Evolutionary conservation across 1,284 basidiomycete species (phyloP), one percentile per base, ranked within the genome.

Genomic region (Athelia sp.): DNA sequence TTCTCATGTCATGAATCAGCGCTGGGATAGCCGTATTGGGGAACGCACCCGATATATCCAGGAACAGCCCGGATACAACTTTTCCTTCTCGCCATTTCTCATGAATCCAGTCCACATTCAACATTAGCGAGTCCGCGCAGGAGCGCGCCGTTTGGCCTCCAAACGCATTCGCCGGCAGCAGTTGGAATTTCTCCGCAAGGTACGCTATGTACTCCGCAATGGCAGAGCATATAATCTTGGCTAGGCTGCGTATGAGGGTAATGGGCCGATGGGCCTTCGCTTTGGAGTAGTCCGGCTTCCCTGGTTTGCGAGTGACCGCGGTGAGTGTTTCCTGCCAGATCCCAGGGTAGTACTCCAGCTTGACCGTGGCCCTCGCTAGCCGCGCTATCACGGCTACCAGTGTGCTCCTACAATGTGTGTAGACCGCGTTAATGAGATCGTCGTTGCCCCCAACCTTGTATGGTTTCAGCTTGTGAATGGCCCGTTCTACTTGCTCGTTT

Each of bases 41-140:
- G 52, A 66, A 68, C 4, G 67, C 68, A 4, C 58, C 63, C 45
- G 65, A 58, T 10, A 71, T 54, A 45, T 69, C 66, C 0, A 69
- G 58, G 48, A 60, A 67, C 0, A 70, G 58, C 0, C 60, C 54
- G 15, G 64, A 46, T 29, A 19, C 21, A 0, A 69, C 65, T 23
- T 63, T 56, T 1, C 55, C 51, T 17, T 54, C 45, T 9, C 55
- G 19, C 65, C 65, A 71, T n/a, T 60, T 59, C 3, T 56, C 48
- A 45, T 67, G 67, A 46, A 72, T 62, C 18, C 32, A 56, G 24
- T 55, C 32, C 0, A 58, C 55, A 3, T 71, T 49, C 10, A 61
- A 46, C 47, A 68, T 65, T 1, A 73, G 52, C 11, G 68, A 57
- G 52, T 71, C 68, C 3, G 63, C 65, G 0, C 69, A 70, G 2